Evolutionary conservation across 352 stramenopile species (phyloP), one percentile per base, ranked within the genome.

Genomic region (Pilasporangium apinafurcum): DNA sequence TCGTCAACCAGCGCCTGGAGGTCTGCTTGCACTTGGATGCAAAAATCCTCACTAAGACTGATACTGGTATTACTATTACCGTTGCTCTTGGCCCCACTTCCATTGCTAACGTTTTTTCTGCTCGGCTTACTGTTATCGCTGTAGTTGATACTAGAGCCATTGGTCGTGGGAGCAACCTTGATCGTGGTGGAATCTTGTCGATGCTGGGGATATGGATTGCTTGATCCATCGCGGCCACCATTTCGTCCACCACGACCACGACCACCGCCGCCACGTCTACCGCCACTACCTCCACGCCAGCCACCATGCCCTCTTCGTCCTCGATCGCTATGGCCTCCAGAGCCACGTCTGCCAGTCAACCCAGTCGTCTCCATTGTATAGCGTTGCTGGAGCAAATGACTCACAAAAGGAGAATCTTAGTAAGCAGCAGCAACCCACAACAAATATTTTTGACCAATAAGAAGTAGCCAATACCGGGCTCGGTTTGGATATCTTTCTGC

Each of bases 1-100:
- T 90, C 73, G 10, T 89, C 73, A 8, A 86, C 62, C 4, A 92
- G 69, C 22, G 60, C 60, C 55, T 86, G 65, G 9, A 92, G 52
- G 17, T 81, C 43, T 12, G 59, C 39, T 37, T 85, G 63, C 32
- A 87, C 65, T 35, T 73, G 43, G 63, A 92, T 86, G 8, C 64
- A 80, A 44, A 92, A 92, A 20, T 39, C 67, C 50, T 88, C 80
- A 33, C 78, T 65, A 14, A 92, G 51, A 25, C 44, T 83, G 40
- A 83, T 67, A 24, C 18, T 35, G 17, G 27, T 35, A 24, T 47
- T 56, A 7, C 50, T 8, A n/a, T 69, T 52, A 2, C 31, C 31
- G 6, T 33, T 17, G 3, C 37, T 9, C 1, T 16, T 32, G 0
- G 30, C 29, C 8, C 46, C 22, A 2, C 24, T 22, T 18, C 39